These are phyloP conservation scores for Mallotus nudiflorus DNA, from an alignment of 345 rosid genomes.

Conservation along the genomic window DNA sequence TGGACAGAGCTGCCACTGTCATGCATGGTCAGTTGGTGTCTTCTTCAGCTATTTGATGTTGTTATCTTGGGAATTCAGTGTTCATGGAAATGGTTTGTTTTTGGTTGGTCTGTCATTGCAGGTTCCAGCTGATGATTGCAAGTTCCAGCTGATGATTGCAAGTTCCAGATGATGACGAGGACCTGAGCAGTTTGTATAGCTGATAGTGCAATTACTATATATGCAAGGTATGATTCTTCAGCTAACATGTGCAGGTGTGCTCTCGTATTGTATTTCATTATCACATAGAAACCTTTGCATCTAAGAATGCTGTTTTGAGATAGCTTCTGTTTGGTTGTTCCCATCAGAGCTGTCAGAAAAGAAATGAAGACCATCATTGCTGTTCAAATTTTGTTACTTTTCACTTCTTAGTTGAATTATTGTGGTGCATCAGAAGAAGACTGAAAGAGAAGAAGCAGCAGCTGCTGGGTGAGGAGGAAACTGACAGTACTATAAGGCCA, in stretches of 20 bases:
- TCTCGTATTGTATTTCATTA: neutral
- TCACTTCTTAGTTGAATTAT: neutral
- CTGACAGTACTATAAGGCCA: neutral
- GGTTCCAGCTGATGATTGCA: conserved; percentile 6
- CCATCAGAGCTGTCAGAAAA: too few species aligned
- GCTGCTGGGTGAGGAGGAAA: neutral
- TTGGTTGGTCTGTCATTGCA: neutral
- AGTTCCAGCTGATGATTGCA: neutral
- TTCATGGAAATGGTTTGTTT: neutral
- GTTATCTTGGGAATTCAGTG: neutral
- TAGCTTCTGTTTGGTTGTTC: neutral
- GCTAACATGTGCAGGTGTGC: neutral
- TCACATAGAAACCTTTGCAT: neutral
- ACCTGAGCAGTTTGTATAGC: neutral
- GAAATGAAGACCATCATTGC: neutral
- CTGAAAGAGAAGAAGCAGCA: neutral
- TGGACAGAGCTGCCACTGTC: neutral
- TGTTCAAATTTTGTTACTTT: neutral
- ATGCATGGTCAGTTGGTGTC: neutral
- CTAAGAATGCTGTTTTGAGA: neutral
- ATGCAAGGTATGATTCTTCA: conserved; percentile 1
- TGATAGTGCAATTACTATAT: neutral
- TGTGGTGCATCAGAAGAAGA: neutral
- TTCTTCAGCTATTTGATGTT: neutral
- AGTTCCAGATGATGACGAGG: neutral